Evolutionary conservation across 306 rosid species (phyloP).

Genomic region (Corylus americana): DNA sequence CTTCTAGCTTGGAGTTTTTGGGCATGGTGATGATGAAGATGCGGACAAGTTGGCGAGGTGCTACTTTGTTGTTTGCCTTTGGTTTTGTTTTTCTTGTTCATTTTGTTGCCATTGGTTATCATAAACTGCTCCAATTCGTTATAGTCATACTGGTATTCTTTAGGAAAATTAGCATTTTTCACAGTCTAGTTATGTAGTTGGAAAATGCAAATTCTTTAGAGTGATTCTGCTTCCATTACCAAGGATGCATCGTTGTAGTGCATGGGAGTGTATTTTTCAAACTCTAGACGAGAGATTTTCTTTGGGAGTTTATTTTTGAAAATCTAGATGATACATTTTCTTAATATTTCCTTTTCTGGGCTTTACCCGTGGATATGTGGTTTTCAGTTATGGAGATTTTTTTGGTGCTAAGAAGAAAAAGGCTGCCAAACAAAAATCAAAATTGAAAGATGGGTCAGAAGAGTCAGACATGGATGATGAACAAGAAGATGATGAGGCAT

Average conservation of each 20-base stretch:
- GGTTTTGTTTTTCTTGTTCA: background rate
- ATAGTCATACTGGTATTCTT: background rate
- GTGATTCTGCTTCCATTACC: background rate
- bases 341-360: constrained; percentile 13
- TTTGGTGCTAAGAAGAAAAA: constrained; percentile 54
- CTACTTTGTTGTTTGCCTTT: background rate
- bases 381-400: constrained; percentile 75
- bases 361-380: constrained; percentile 23
- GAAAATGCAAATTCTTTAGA: background rate
- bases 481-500: constrained; percentile 37
- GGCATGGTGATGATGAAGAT: constrained; percentile 43
- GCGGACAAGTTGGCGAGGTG: constrained; percentile 59
- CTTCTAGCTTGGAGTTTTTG: constrained; percentile 59
- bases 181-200: background rate
- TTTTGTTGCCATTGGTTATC: constrained; percentile 1
- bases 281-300: constrained; percentile 15
- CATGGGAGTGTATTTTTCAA: background rate
- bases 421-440: constrained; percentile 39
- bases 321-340: constrained; percentile 16
- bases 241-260: background rate
- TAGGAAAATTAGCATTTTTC: background rate
- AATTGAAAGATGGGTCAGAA: constrained; percentile 37
- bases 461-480: constrained; percentile 18
- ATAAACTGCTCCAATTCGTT: background rate
- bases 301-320: background rate